Conservation (phyloP, 2,329 filamentous ascomycete genomes). For the Fusarium nygamai region DNA sequence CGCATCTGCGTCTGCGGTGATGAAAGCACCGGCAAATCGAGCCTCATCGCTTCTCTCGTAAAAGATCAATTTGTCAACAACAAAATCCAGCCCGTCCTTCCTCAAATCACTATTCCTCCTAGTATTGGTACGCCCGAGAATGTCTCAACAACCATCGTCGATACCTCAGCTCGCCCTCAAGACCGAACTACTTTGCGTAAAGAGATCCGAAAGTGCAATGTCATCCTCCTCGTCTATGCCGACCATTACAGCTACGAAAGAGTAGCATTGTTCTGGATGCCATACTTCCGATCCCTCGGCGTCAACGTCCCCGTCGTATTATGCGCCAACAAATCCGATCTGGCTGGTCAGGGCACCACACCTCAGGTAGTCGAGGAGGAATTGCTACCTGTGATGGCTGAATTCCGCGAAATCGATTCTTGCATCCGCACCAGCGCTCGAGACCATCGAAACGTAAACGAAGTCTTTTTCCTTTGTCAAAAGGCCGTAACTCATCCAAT, state of each 20-base stretch:
- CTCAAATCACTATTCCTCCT: slow-evolving; percentile 93
- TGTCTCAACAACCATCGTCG: slow-evolving; percentile 96
- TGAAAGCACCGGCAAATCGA: slow-evolving; percentile 93
- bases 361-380: slow-evolving; percentile 93
- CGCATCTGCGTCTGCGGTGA: slow-evolving; percentile 97
- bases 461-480: slow-evolving; percentile 97
- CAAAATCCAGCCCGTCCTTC: slow-evolving; percentile 94
- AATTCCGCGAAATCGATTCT: slow-evolving; percentile 98
- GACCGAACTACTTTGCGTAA: slow-evolving; percentile 90
- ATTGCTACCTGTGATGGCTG: slow-evolving; percentile 97
- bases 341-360: slow-evolving; percentile 77
- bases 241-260: slow-evolving; percentile 99
- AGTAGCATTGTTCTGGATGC: slow-evolving; percentile 97
- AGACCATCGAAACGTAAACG: slow-evolving; percentile 93
- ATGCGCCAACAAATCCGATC: slow-evolving; percentile 97
- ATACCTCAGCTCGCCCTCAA: slow-evolving; percentile 94
- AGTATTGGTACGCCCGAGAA: slow-evolving; percentile 94
- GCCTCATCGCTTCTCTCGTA: slow-evolving; percentile 92
- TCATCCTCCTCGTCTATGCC: slow-evolving; percentile 95
- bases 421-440: slow-evolving; percentile 94
- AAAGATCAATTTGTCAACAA: slow-evolving; percentile 96
- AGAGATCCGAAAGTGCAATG: slow-evolving; percentile 96
- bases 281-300: slow-evolving; percentile 96
- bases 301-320: slow-evolving; percentile 98
- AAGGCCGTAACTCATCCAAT: slow-evolving; percentile 98